A percentile compares a stretch with the other conserved stretches of the same genome.
These are phyloP conservation scores for Letharia columbiana DNA, from an alignment of 495 filamentous ascomycete species.

Conservation along the genomic window DNA sequence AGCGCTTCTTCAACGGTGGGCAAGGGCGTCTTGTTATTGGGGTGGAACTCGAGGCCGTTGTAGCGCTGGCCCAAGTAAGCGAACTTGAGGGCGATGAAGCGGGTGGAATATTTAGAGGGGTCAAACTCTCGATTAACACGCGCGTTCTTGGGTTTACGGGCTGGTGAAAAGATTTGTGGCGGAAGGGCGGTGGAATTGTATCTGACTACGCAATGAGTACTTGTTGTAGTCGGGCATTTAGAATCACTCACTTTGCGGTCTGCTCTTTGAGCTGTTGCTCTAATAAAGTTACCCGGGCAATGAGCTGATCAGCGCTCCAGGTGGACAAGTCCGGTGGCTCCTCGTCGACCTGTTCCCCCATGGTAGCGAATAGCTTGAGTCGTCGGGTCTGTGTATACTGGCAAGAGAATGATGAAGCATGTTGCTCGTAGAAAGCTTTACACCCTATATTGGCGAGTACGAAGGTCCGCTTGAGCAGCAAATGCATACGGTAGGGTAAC, in stretches of 20 bases:
- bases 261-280: conserved; percentile 51
- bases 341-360: background rate
- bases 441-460: background rate
- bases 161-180: conserved; percentile 11
- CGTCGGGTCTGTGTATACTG: background rate
- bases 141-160: conserved; percentile 13
- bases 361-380: background rate
- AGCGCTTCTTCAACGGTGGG: conserved; percentile 86
- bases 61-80: conserved; percentile 88
- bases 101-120: conserved; percentile 69
- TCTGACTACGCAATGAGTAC: conserved; percentile 25
- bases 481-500: background rate
- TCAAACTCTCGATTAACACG: conserved; percentile 50
- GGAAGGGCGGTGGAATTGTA: background rate
- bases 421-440: background rate
- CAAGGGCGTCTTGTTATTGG: conserved; percentile 52
- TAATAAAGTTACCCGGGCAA: conserved; percentile 48
- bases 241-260: conserved; percentile 30
- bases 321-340: conserved; percentile 38
- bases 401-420: background rate
- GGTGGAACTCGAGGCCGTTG: conserved; percentile 81
- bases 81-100: conserved; percentile 82
- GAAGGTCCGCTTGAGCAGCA: background rate
- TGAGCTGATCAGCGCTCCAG: conserved; percentile 42
- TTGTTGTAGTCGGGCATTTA: background rate